A percentile compares a stretch with the other conserved stretches of the same genome.
phyloP scores from a whole-genome alignment of 257 asterid genomes.

The Pogostemon cablin region DNA sequence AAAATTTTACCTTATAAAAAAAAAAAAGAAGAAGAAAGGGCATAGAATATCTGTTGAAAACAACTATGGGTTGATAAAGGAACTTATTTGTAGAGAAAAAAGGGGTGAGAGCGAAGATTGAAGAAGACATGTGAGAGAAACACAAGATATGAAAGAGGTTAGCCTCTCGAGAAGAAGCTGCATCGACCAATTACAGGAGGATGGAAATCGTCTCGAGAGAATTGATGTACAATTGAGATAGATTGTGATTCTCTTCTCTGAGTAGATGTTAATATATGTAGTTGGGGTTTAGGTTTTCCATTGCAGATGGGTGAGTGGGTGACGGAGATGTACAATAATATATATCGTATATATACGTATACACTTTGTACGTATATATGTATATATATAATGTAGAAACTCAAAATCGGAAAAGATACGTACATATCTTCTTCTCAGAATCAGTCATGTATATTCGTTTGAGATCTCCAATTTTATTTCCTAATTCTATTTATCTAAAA shows the following conservation, averaged over 20 bases:
- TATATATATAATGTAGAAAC: no score
- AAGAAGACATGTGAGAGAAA: slow-evolving; percentile 69
- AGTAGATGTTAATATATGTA: slow-evolving; percentile 5
- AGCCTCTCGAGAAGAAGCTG: slow-evolving; percentile 38
- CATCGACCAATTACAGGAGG: slow-evolving; percentile 45
- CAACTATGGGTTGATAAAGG: slow-evolving; percentile 42
- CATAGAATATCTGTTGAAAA: slow-evolving; percentile 34
- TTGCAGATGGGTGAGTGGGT: slow-evolving; percentile 8
- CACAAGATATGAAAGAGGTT: slow-evolving; percentile 38
- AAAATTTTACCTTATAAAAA: no score
- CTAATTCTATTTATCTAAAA: no score
- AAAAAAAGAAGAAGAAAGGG: slow-evolving; percentile 41
- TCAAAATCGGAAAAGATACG: no score
- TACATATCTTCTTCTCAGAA: no score
- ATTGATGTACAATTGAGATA: background rate
- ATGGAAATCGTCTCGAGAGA: background rate
- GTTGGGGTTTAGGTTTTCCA: slow-evolving; percentile 53
- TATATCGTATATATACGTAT: background rate
- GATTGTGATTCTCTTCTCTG: slow-evolving; percentile 13
- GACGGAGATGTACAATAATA: no score
- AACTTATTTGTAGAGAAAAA: slow-evolving; percentile 32
- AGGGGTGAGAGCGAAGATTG: slow-evolving; percentile 37
- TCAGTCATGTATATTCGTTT: no score
- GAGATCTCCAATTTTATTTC: no score
- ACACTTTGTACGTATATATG: background rate